phyloP scores from a whole-genome alignment of 805 yeast genomes.

The Millerozyma acaciae region DNA sequence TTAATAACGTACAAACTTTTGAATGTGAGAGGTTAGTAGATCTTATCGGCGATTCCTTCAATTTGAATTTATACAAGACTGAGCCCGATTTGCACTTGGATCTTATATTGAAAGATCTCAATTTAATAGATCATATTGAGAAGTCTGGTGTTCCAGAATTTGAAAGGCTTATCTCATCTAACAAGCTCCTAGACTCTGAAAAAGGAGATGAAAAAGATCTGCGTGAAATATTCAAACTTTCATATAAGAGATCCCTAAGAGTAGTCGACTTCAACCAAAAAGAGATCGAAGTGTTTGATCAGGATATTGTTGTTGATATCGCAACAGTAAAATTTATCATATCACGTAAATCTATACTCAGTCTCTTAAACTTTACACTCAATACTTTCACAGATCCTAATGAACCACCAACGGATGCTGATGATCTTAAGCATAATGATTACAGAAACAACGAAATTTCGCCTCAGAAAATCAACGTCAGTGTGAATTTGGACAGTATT shows the following conservation, averaged over 20 bases:
- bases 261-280: conserved; percentile 50
- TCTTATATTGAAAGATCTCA: conserved; percentile 59
- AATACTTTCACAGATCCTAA: conserved; percentile 87
- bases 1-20: conserved; percentile 57
- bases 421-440: conserved; percentile 63
- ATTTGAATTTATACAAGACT: conserved; percentile 57
- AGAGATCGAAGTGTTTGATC: conserved; percentile 70
- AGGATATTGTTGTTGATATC: conserved; percentile 64
- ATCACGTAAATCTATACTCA: conserved; percentile 72
- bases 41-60: conserved; percentile 62
- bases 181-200: conserved; percentile 32
- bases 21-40: conserved; percentile 68
- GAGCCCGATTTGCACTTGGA: conserved; percentile 61
- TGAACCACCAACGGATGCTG: conserved; percentile 63
- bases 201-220: conserved; percentile 29
- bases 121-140: conserved; percentile 73
- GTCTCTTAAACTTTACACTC: conserved; percentile 73
- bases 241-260: conserved; percentile 57
- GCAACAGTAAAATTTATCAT: conserved; percentile 75
- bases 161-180: conserved; percentile 66
- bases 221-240: conserved; percentile 52
- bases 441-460: conserved; percentile 52
- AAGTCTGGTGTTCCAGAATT: conserved; percentile 58
- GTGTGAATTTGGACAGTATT: conserved; percentile 67
- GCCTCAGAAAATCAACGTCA: conserved; percentile 72